Evolutionary conservation across 2,329 filamentous ascomycete species (phyloP).

Genomic region (Trichoderma arundinaceum): DNA sequence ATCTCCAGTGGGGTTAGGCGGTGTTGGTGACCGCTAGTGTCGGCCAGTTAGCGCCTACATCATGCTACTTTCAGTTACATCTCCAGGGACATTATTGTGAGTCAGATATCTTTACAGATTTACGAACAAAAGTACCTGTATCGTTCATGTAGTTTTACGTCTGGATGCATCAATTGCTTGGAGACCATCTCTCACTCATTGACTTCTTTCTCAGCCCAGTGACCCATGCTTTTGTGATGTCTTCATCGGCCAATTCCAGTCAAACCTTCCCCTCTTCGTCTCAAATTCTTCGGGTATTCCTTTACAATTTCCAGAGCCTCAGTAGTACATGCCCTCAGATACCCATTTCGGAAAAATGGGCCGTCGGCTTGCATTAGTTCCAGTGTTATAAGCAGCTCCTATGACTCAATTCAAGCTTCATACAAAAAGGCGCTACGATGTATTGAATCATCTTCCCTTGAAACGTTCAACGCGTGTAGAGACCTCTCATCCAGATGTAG

Average conservation of each 20-base stretch:
- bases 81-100: too few species aligned
- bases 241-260: background rate
- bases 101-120: too few species aligned
- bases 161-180: too few species aligned
- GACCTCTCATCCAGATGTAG: too few species aligned
- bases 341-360: background rate
- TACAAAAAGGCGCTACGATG: too few species aligned
- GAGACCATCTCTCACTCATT: too few species aligned
- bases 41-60: background rate
- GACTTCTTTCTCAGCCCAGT: background rate
- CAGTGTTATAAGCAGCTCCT: background rate
- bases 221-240: background rate
- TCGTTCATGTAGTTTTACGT: too few species aligned
- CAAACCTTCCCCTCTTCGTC: background rate
- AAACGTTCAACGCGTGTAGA: too few species aligned
- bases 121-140: too few species aligned
- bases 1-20: background rate
- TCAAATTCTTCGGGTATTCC: background rate
- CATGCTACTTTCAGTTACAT: background rate
- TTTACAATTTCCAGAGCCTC: background rate
- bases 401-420: too few species aligned
- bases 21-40: background rate
- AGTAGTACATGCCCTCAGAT: background rate
- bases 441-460: too few species aligned
- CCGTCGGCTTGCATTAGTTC: background rate